phyloP scores from a whole-genome alignment of 768 basidiomycete genomes.

The Lactifluus pinguis region DNA sequence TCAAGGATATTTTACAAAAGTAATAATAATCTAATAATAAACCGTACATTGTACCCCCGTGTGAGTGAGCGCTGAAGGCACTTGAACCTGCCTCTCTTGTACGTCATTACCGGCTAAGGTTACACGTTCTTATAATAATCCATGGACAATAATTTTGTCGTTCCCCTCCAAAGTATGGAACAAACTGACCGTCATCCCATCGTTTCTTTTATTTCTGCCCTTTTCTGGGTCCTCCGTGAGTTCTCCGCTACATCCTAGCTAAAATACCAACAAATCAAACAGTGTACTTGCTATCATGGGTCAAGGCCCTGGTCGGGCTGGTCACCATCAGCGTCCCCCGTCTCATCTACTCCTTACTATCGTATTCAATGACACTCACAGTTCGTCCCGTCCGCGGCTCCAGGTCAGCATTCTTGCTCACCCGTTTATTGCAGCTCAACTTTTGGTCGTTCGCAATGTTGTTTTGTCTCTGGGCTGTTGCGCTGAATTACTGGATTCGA shows the following conservation, averaged over 20 bases:
- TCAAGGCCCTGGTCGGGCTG: conserved; percentile 63
- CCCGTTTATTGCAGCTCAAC: conserved; percentile 48
- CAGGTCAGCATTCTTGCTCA: conserved; percentile 1
- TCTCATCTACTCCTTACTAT: conserved; percentile 66
- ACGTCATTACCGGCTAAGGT: neutral
- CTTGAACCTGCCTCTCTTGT: neutral
- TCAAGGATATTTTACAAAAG: too few relatives aligned
- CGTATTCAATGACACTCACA: conserved; percentile 85
- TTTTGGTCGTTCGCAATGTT: conserved; percentile 86
- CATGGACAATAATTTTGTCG: conserved; percentile 3
- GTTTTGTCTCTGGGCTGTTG: conserved; percentile 56
- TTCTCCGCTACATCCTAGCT: conserved; percentile 19
- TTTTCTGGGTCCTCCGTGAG: conserved; percentile 78
- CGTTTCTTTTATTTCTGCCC: conserved; percentile 67
- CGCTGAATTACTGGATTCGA: conserved; percentile 77
- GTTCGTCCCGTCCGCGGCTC: conserved; percentile 29
- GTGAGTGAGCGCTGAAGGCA: too few relatives aligned
- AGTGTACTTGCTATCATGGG: conserved; percentile 84
- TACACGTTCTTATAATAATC: neutral
- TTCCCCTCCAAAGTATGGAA: conserved; percentile 12
- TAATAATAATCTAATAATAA: too few relatives aligned
- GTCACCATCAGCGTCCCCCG: conserved; percentile 77
- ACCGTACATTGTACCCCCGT: too few relatives aligned
- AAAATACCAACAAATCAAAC: conserved; percentile 8
- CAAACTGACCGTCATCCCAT: conserved; percentile 51